These are phyloP conservation scores for Pseudogymnoascus sp. DNA, from an alignment of 2,329 filamentous ascomycete genomes.

Conservation along the genomic window DNA sequence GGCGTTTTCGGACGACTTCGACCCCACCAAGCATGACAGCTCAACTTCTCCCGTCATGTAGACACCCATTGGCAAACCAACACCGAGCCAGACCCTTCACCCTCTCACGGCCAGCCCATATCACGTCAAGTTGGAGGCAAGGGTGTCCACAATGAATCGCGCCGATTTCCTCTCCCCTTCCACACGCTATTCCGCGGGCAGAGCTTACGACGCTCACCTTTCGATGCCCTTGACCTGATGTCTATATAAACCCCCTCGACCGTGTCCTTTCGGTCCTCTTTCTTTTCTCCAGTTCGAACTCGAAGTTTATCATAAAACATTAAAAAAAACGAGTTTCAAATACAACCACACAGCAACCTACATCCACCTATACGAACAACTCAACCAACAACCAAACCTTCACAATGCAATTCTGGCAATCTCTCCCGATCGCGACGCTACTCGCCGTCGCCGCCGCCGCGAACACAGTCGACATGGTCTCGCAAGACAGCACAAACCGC, in stretches of 20 bases:
- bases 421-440: slow-evolving; percentile 34
- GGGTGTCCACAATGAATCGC: slow-evolving; percentile 3
- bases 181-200: neutral
- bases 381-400: slow-evolving; percentile 2
- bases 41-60: slow-evolving; percentile 6
- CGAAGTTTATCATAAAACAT: neutral
- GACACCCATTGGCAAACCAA: slow-evolving; percentile 3
- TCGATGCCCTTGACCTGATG: neutral
- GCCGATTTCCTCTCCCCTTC: neutral
- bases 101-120: neutral
- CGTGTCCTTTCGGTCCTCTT: neutral
- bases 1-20: neutral
- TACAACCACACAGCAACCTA: slow-evolving; percentile 1
- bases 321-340: neutral
- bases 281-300: slow-evolving; percentile 7
- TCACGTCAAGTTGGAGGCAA: slow-evolving; percentile 5
- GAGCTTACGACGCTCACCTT: slow-evolving; percentile 1
- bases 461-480: slow-evolving; percentile 49
- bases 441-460: slow-evolving; percentile 39
- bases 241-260: slow-evolving; percentile 3
- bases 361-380: neutral
- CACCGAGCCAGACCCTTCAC: neutral
- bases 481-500: slow-evolving; percentile 42
- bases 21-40: slow-evolving; percentile 7
- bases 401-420: slow-evolving; percentile 47